Evolutionary conservation across 495 filamentous ascomycete genomes (phyloP), one percentile per base, ranked within the genome.

Genomic region (Jackrogersella minutella): DNA sequence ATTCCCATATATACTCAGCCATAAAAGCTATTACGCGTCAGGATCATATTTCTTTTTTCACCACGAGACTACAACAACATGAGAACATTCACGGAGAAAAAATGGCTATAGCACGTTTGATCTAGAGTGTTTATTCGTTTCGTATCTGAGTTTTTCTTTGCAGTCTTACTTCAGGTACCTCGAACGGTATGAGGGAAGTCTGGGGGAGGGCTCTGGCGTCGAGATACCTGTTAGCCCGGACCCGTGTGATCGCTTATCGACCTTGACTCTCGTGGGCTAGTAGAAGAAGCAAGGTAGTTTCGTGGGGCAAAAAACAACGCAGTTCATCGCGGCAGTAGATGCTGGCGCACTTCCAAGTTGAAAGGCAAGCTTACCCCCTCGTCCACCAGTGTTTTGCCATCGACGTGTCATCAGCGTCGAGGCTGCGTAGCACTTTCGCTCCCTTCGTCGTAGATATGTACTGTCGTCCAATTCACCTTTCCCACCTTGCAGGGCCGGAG

Each of bases 81-180:
- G 22, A n/a, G 22, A 26, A 5, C 10, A 26, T 26, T 46, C 41
- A 46, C 41, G 21, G 10, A 5, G 11, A 28, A 46, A 46, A 26
- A n/a, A n/a, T n/a, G n/a, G 21, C 21, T 11, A 11, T 11, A 3
- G 13, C 10, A 4, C 2, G 10, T 26, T n/a, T n/a, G n/a, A n/a
- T 46, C 11, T 46, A 46, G 13, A 1, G 21, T 11, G 14, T 46
- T 46, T 59, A 50, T 59, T 59, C 33, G 11, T 58, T n/a, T 49
- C 43, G 30, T 58, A 17, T 59, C 56, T 58, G 41, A 24, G 8
- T 14, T 50, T n/a, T n/a, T n/a, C n/a, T n/a, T 39, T 59, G 21
- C 33, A 3, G 39, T 28, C 50, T 17, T 44, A n/a, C 22, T n/a
- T n/a, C 5, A 7, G 26, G 7, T 30, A 17, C 22, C 22, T 8